These are phyloP conservation scores for Melanogaster broomeanus DNA, from an alignment of 768 basidiomycete genomes.

Conservation along the genomic window DNA sequence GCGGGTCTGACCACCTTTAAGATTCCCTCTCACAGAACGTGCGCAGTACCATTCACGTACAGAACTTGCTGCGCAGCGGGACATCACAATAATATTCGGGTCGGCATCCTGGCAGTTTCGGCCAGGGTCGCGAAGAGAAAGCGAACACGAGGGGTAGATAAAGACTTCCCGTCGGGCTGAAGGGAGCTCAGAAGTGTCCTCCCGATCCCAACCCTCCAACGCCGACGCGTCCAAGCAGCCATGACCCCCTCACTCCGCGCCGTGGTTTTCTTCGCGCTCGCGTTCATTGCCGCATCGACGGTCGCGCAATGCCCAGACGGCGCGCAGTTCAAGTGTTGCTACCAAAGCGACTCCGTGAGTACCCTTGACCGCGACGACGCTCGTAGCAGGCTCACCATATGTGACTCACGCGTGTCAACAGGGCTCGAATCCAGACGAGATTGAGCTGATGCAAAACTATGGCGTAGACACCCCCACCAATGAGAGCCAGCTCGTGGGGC, in stretches of 20 bases:
- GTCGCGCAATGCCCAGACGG: neutral
- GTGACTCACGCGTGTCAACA: neutral
- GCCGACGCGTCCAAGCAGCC: neutral
- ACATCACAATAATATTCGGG: neutral
- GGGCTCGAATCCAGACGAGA: neutral
- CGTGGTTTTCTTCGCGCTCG: neutral
- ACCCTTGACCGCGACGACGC: neutral
- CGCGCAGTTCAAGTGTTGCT: neutral
- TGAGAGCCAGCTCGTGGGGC: neutral
- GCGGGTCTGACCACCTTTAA: too few relatives aligned
- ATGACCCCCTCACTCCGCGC: neutral
- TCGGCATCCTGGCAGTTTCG: neutral
- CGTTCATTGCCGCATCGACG: neutral
- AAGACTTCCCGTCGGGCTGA: neutral
- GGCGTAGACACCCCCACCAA: neutral
- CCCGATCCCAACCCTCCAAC: conserved; percentile 4
- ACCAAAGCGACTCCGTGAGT: neutral
- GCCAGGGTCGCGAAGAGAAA: neutral
- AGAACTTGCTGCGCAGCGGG: neutral
- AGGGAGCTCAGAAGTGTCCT: neutral
- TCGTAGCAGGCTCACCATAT: neutral
- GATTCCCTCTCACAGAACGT: too few relatives aligned
- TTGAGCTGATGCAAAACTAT: neutral
- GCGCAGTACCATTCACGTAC: neutral
- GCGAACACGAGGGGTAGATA: neutral